These are phyloP conservation scores for Scalesia atractyloides DNA, from an alignment of 129 eudicot species.

Conservation along the genomic window DNA sequence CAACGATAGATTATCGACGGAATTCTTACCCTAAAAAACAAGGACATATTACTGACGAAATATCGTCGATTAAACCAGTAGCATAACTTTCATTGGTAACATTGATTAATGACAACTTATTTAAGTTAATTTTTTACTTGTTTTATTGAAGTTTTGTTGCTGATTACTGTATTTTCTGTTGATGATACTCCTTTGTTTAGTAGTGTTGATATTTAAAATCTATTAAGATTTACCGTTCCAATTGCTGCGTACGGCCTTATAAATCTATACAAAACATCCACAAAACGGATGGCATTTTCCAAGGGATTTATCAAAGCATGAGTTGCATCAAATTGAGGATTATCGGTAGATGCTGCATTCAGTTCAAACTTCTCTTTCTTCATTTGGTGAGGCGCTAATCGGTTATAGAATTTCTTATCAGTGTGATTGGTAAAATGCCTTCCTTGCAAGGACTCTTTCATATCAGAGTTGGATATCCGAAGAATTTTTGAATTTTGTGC, in stretches of 20 bases:
- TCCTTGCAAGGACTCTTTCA: not conserved
- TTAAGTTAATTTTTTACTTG: too few relatives aligned
- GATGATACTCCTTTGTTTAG: too few relatives aligned
- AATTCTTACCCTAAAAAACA: too few relatives aligned
- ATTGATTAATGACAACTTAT: too few relatives aligned
- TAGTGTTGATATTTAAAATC: not conserved
- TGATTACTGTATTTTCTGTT: too few relatives aligned
- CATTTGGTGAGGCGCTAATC: not conserved
- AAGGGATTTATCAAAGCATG: slow-evolving; percentile 10
- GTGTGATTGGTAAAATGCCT: not conserved
- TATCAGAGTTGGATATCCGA: not conserved
- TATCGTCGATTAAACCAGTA: too few relatives aligned
- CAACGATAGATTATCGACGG: too few relatives aligned
- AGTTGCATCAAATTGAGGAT: slow-evolving; percentile 26
- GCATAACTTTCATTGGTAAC: too few relatives aligned
- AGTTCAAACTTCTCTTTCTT: slow-evolving; percentile 14
- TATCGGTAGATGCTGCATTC: slow-evolving; percentile 21
- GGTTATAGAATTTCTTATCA: not conserved
- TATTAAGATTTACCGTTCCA: slow-evolving; percentile 25
- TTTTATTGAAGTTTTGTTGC: too few relatives aligned
- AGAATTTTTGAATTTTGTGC: slow-evolving; percentile 9
- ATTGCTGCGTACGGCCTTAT: slow-evolving; percentile 32
- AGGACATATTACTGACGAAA: too few relatives aligned
- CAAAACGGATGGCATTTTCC: not conserved
- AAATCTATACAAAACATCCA: slow-evolving; percentile 23